Evolutionary conservation across 164 flowering plant species (phyloP), one percentile per base, ranked within the genome.

Genomic region (Sedum album): DNA sequence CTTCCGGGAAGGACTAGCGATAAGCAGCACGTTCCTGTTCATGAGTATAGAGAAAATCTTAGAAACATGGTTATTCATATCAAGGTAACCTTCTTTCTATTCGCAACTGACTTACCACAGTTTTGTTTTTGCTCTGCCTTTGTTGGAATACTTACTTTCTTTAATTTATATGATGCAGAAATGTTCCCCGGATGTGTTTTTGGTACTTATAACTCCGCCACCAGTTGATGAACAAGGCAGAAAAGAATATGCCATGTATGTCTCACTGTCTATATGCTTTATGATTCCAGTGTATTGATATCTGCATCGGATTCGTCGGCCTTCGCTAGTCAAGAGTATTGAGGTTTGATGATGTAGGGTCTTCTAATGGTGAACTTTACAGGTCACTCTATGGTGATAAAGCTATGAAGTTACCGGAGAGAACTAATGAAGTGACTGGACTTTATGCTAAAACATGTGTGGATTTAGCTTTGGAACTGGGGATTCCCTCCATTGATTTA

Each of bases 181-280:
- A 64, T 78, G 83, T 72, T 84, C 88, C 4, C 76, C 89, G 17
- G 74, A 75, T 49, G 79, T 86, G 76, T 60, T 86, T 23, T 71
- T 88, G 62, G 83, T 88, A 70, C 82, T 91, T 55, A 82, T 89
- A 69, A 88, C 96, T 71, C 97, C 93, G 64, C 96, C 96, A 17
- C 96, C 97, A 8, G 41, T 89, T 68, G 89, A 86, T 71, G 89
- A 86, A 65, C 81, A 75, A 68, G 93, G 93, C 21, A 86, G 96
- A 33, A 65, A 51, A 20, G 82, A 80, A 57, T 83, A 73, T 79
- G 91, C 90, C 75, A 31, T 73, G 97, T 91, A 69, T 62, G 73
- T 15, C 38, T 8, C 9, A 18, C 49, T 31, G 10, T 65, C 25
- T 62, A 14, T 28, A 55, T 17, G 15, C 26, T 35, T 33, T 1